Percentiles rank a stretch among this genome's conserved stretches.
Evolutionary conservation across 805 yeast species (phyloP).

Genomic region (Lachancea fermentati): DNA sequence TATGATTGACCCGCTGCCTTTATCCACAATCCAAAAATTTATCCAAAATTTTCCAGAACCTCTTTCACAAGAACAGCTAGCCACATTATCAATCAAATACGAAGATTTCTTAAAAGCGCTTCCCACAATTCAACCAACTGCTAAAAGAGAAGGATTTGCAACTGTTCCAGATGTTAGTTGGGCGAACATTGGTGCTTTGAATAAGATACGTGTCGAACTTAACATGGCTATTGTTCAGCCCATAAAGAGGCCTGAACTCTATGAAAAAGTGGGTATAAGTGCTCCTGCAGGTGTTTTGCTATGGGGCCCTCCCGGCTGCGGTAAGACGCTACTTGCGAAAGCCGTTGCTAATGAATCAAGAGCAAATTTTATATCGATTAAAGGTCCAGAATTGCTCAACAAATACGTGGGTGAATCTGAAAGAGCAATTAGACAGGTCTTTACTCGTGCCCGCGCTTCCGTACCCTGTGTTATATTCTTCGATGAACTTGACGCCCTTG

Average conservation of each 20-base stretch:
- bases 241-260: slow-evolving; percentile 84
- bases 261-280: slow-evolving; percentile 83
- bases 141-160: slow-evolving; percentile 97
- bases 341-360: slow-evolving; percentile 97
- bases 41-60: slow-evolving; percentile 73
- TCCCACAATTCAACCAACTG: slow-evolving; percentile 94
- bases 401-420: slow-evolving; percentile 97
- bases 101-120: slow-evolving; percentile 80
- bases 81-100: slow-evolving; percentile 66
- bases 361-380: slow-evolving; percentile 91
- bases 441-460: slow-evolving; percentile 86
- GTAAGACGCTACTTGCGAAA: slow-evolving; percentile 91
- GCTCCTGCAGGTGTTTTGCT: slow-evolving; percentile 95
- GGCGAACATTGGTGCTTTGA: slow-evolving; percentile 89
- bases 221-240: slow-evolving; percentile 99
- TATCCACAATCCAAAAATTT: slow-evolving; percentile 68
- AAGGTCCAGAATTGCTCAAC: slow-evolving; percentile 92
- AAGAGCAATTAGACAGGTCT: slow-evolving; percentile 88
- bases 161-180: slow-evolving; percentile 97
- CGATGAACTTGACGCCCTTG: slow-evolving; percentile 94
- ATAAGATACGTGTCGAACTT: slow-evolving; percentile 74
- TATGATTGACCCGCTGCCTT: slow-evolving; percentile 32
- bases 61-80: slow-evolving; percentile 67
- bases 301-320: slow-evolving; percentile 99
- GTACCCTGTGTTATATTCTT: slow-evolving; percentile 92